Conservation (phyloP, 768 basidiomycete species). For the Mycena galopus region DNA sequence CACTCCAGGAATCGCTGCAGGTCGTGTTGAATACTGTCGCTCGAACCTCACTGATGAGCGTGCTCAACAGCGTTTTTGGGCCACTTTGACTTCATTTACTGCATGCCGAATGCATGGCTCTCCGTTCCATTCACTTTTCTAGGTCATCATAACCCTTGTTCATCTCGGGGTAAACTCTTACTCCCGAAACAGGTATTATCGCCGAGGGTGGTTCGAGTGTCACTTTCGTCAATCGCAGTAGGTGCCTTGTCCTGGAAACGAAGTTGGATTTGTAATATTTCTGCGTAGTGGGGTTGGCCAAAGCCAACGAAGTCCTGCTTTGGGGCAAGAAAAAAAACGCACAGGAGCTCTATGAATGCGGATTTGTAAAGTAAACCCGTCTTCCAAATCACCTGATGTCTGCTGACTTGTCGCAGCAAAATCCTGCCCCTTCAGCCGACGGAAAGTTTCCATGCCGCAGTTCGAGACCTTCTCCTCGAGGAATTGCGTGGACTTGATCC, state of each 20-base stretch:
- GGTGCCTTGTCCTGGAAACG: slow-evolving; percentile 33
- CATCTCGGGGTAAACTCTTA: slow-evolving; percentile 1
- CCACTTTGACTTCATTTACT: slow-evolving; percentile 82
- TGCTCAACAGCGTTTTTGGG: slow-evolving; percentile 67
- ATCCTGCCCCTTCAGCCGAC: slow-evolving; percentile 68
- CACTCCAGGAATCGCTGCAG: slow-evolving; percentile 72
- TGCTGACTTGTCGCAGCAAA: slow-evolving; percentile 54
- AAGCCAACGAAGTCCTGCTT: slow-evolving; percentile 79
- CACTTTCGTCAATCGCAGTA: slow-evolving; percentile 75
- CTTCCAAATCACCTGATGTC: not conserved
- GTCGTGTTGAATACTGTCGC: slow-evolving; percentile 43
- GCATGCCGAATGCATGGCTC: slow-evolving; percentile 71
- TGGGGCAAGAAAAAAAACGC: slow-evolving; percentile 77
- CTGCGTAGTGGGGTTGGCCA: slow-evolving; percentile 71
- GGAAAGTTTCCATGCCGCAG: slow-evolving; percentile 66
- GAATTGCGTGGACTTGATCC: slow-evolving; percentile 72
- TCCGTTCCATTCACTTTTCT: slow-evolving; percentile 78
- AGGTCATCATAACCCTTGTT: slow-evolving; percentile 49
- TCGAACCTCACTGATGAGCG: not conserved
- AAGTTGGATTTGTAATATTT: slow-evolving; percentile 1
- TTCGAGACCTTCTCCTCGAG: slow-evolving; percentile 62
- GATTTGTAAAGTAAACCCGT: slow-evolving; percentile 73
- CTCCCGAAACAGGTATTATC: slow-evolving; percentile 64
- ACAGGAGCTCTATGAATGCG: slow-evolving; percentile 67
- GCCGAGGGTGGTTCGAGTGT: slow-evolving; percentile 80